A percentile compares a stretch with the other conserved stretches of the same genome.
Evolutionary conservation across 345 rosid genomes (phyloP).

Genomic region (Arabidopsis suecica): DNA sequence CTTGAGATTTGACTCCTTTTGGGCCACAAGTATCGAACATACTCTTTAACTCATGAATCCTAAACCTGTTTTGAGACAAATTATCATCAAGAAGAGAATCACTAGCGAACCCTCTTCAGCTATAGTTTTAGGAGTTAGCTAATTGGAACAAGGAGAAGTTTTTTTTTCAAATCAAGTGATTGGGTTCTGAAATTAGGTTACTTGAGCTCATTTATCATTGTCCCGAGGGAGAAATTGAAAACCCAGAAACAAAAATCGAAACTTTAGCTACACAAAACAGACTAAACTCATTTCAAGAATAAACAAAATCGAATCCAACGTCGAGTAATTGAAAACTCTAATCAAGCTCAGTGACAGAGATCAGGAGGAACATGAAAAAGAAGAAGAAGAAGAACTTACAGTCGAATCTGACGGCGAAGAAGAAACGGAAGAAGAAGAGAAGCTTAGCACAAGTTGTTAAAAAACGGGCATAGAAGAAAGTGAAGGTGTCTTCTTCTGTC

Average conservation of each 20-base stretch:
- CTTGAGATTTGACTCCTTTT: slow-evolving; percentile 62
- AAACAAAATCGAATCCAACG: slow-evolving; percentile 1
- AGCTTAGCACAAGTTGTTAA: slow-evolving; percentile 15
- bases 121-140: neutral
- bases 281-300: neutral
- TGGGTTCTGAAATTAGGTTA: slow-evolving; percentile 22
- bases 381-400: slow-evolving; percentile 28
- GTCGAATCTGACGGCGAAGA: slow-evolving; percentile 39
- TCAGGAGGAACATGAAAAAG: slow-evolving; percentile 5
- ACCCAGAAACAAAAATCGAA: slow-evolving; percentile 4
- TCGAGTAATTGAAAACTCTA: neutral
- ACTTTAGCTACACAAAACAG: slow-evolving; percentile 16
- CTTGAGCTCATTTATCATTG: neutral
- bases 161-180: neutral
- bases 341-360: slow-evolving; percentile 21
- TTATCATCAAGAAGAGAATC: slow-evolving; percentile 3
- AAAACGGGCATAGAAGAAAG: slow-evolving; percentile 4
- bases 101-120: neutral
- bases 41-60: slow-evolving; percentile 53
- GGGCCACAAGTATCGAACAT: slow-evolving; percentile 70
- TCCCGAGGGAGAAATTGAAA: neutral
- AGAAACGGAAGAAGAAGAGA: neutral
- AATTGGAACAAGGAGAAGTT: neutral
- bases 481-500: slow-evolving; percentile 29
- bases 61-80: slow-evolving; percentile 47